Evolutionary conservation across 768 basidiomycete genomes (phyloP), one percentile per base, ranked within the genome.

Genomic region (Panus rudis): DNA sequence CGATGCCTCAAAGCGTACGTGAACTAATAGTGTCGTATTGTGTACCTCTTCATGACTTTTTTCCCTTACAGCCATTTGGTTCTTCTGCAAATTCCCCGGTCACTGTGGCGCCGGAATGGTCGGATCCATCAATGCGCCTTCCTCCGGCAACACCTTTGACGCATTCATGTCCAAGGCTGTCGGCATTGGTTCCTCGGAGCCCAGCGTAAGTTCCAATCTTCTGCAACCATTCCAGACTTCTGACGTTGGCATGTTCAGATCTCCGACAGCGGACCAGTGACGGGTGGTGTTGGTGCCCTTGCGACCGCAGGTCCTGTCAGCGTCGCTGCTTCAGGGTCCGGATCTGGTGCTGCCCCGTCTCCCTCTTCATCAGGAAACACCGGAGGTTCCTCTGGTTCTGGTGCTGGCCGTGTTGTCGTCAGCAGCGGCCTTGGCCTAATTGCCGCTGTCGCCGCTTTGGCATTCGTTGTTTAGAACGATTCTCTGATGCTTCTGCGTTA

Each of bases 21-120:
- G 12, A 17, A 43, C 24, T 16, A n/a, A n/a, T n/a, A n/a, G n/a
- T 32, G 23, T 23, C 14, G 12, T 21, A 25, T 20, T 31, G 13
- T 32, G 39, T 33, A 23, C 37, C 22, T 32, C 42, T 30, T 23
- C 6, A 19, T 8, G 11, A 10, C 38, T 39, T 6, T 14, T 8
- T 21, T 46, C 17, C 11, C 37, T 49, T 14, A 14, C 44, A 78
- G 74, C 75, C 16, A 72, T 79, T 43, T 79, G 70, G 70, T 77
- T 70, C 71, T 70, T 71, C 54, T 77, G 76, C 64, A 75, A 76
- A 56, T 58, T 63, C 43, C 39, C 52, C 8, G 30, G 26, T 3
- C 75, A 78, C 53, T 78, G 76, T 50, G 71, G 69, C n/a, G 21
- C 33, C 21, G 76, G 76, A 19, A 71, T 75, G 71, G 71, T 74